phyloP scores from a whole-genome alignment of 2,329 filamentous ascomycete species.

The Xylariales sp. region DNA sequence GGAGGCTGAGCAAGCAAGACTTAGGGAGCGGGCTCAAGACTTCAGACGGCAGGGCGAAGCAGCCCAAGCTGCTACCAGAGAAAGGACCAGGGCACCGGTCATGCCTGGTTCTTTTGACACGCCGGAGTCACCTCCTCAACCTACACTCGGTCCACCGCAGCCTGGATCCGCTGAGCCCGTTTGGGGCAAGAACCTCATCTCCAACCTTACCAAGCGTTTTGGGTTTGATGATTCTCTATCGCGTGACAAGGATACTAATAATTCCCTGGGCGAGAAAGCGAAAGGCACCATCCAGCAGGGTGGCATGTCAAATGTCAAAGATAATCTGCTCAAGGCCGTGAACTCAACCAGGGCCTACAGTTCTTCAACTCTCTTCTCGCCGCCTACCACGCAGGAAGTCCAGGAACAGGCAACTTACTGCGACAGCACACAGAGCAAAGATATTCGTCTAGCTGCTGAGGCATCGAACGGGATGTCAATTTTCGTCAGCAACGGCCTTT shows the following conservation, averaged over 20 bases:
- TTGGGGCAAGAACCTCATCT: constrained; percentile 52
- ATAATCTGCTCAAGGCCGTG: constrained; percentile 71
- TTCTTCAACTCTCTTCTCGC: constrained; percentile 66
- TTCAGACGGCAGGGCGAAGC: constrained; percentile 43
- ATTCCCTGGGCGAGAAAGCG: constrained; percentile 30
- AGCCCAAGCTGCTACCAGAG: constrained; percentile 30
- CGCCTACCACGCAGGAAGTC: constrained; percentile 66
- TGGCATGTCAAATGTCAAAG: constrained; percentile 4
- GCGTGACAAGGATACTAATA: constrained; percentile 37
- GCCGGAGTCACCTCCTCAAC: constrained; percentile 19
- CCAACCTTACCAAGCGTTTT: constrained; percentile 61
- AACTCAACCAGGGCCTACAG: constrained; percentile 73
- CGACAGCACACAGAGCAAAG: constrained; percentile 68
- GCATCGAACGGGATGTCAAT: constrained; percentile 69
- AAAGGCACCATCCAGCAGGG: constrained; percentile 51
- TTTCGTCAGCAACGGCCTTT: constrained; percentile 58
- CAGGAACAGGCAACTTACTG: constrained; percentile 85
- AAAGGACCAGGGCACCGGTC: constrained; percentile 37
- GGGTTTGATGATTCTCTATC: constrained; percentile 55
- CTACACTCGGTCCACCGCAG: constrained; percentile 7
- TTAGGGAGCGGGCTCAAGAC: constrained; percentile 50
- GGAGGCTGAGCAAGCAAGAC: constrained; percentile 63
- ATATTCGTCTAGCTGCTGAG: constrained; percentile 67
- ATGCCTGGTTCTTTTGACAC: constrained; percentile 71
- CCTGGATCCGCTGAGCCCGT: constrained; percentile 20